Evolutionary conservation across 2,329 filamentous ascomycete species (phyloP).

Genomic region (Trichoderma oligosporum): DNA sequence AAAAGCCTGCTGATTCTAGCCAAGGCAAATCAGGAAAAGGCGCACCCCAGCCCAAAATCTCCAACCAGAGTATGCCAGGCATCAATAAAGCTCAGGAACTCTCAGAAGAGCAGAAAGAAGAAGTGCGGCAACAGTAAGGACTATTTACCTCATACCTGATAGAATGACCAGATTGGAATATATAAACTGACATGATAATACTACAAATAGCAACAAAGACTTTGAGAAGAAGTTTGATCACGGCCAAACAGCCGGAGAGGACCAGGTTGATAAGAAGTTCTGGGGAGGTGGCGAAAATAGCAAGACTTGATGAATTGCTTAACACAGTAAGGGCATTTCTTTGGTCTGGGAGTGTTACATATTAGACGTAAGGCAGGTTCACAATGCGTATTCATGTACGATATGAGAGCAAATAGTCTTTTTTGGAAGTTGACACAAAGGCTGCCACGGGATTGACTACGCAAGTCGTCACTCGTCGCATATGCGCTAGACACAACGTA

Average conservation of each 20-base stretch:
- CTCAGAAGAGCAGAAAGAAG: conserved; percentile 49
- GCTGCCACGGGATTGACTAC: too few relatives aligned
- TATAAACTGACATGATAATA: not conserved
- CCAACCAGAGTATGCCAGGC: conserved; percentile 44
- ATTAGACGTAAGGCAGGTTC: too few relatives aligned
- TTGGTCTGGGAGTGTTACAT: too few relatives aligned
- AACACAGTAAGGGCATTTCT: too few relatives aligned
- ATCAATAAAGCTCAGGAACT: conserved; percentile 32
- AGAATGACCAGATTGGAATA: too few relatives aligned
- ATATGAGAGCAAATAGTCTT: too few relatives aligned
- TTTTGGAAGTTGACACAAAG: too few relatives aligned
- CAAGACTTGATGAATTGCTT: not conserved
- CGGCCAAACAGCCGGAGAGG: conserved; percentile 38
- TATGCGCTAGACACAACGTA: too few relatives aligned
- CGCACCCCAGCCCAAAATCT: conserved; percentile 49
- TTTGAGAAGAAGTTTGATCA: conserved; percentile 54
- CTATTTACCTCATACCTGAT: too few relatives aligned
- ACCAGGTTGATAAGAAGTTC: conserved; percentile 55
- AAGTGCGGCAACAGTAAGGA: conserved; percentile 50
- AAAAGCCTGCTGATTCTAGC: not conserved
- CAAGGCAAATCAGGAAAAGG: conserved; percentile 25
- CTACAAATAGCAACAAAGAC: conserved; percentile 43
- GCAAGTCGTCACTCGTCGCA: too few relatives aligned
- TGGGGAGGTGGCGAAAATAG: conserved; percentile 35
- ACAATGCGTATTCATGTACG: too few relatives aligned